phyloP scores from a whole-genome alignment of 2,329 filamentous ascomycete species.

The Harringtonia lauricola region DNA sequence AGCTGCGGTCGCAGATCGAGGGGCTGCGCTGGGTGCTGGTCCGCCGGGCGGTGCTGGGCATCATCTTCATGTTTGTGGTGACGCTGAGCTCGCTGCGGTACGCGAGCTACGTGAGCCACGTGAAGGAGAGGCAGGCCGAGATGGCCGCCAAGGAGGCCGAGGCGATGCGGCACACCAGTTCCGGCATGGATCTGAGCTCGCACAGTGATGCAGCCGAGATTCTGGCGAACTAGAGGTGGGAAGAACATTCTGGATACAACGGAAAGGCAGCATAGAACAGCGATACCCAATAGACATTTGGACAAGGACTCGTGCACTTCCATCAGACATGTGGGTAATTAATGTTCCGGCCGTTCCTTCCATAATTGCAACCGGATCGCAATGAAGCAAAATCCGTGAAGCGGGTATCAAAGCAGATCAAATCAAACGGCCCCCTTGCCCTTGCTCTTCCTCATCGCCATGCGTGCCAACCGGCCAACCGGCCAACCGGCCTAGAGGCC shows the following conservation, averaged over 20 bases:
- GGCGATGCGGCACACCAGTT: slow-evolving; percentile 26
- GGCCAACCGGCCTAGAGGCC: slow-evolving; percentile 2
- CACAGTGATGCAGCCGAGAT: slow-evolving; percentile 46
- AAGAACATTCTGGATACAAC: too few relatives aligned
- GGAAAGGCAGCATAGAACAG: too few relatives aligned
- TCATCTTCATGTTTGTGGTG: slow-evolving; percentile 53
- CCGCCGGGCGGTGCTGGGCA: slow-evolving; percentile 50
- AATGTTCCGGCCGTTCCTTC: too few relatives aligned
- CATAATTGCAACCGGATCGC: too few relatives aligned
- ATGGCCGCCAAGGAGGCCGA: slow-evolving; percentile 29
- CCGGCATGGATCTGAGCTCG: slow-evolving; percentile 25
- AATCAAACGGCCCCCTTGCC: too few relatives aligned
- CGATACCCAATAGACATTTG: too few relatives aligned
- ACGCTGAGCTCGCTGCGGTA: slow-evolving; percentile 50
- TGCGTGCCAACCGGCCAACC: too few relatives aligned
- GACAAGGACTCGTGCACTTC: too few relatives aligned
- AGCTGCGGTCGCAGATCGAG: slow-evolving; percentile 86
- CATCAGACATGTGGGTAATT: too few relatives aligned
- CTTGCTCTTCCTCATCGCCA: too few relatives aligned
- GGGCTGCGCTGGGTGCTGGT: slow-evolving; percentile 78
- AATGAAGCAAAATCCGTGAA: too few relatives aligned
- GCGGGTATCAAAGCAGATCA: too few relatives aligned
- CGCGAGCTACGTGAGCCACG: slow-evolving; percentile 42
- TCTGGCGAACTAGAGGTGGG: slow-evolving; percentile 34
- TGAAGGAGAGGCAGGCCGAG: slow-evolving; percentile 35